A percentile compares a stretch with the other conserved stretches of the same genome.
phyloP scores from a whole-genome alignment of 2,329 filamentous ascomycete species.

The Fusarium duplospermum region DNA sequence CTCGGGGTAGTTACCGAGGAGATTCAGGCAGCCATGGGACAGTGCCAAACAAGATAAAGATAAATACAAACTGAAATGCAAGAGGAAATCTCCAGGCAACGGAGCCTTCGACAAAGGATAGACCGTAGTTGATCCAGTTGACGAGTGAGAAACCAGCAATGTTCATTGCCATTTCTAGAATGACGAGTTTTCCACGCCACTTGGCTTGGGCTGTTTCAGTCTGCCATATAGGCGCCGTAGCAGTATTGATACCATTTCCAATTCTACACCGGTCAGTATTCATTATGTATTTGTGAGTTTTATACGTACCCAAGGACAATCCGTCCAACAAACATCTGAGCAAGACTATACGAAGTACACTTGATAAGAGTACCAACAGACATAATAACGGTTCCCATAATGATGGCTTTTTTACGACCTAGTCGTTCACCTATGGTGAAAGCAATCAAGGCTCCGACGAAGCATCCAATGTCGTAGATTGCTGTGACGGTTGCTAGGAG shows the following conservation, averaged over 20 bases:
- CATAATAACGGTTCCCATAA: conserved; percentile 22
- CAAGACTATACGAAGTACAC: conserved; percentile 21
- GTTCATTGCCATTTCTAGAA: conserved; percentile 24
- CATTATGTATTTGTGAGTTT: fast-evolving
- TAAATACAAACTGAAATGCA: conserved; percentile 58
- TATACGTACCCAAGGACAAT: conserved; percentile 16
- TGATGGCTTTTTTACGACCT: conserved; percentile 23
- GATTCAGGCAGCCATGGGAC: conserved; percentile 44
- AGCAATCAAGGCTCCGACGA: conserved; percentile 20
- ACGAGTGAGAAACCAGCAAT: conserved; percentile 28
- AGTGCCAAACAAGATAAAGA: conserved; percentile 45
- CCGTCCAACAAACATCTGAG: conserved; percentile 25
- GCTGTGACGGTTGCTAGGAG: conserved; percentile 24
- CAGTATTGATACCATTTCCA: conserved; percentile 48
- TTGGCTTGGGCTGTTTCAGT: conserved; percentile 20
- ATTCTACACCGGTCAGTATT: background rate
- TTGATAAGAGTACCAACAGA: conserved; percentile 25
- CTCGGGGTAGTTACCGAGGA: no score
- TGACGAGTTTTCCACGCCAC: conserved; percentile 18
- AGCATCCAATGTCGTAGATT: conserved; percentile 28
- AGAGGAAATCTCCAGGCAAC: conserved; percentile 58
- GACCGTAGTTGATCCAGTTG: conserved; percentile 54
- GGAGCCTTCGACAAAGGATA: conserved; percentile 48
- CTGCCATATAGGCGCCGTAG: conserved; percentile 25
- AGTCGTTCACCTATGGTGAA: conserved; percentile 22